Conservation (phyloP, 2,329 filamentous ascomycete species). For the Harringtonia lauricola region DNA sequence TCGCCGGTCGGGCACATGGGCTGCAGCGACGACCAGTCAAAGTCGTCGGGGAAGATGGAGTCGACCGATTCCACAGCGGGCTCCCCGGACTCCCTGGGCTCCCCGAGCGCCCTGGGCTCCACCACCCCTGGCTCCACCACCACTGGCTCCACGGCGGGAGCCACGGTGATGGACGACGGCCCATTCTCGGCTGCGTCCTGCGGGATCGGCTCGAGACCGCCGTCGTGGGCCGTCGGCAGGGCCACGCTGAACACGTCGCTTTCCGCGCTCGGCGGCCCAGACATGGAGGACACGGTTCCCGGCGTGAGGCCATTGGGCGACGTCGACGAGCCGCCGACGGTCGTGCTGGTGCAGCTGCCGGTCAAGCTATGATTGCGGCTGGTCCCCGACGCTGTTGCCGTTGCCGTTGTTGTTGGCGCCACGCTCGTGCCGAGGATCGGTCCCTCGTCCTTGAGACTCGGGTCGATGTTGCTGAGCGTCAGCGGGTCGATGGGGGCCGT, state of each 20-base stretch:
- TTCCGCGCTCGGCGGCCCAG: constrained; percentile 2
- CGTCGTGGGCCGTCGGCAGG: too few relatives aligned
- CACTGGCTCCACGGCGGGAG: too few relatives aligned
- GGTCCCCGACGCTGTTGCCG: neutral
- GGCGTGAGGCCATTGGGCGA: constrained; percentile 2
- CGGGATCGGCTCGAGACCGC: too few relatives aligned
- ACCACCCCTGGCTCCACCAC: too few relatives aligned
- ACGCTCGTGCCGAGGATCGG: neutral
- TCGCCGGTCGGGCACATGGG: constrained; percentile 47
- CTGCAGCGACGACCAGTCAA: constrained; percentile 39
- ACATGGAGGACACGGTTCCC: constrained; percentile 1
- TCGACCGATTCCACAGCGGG: too few relatives aligned
- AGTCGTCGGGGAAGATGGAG: constrained; percentile 31
- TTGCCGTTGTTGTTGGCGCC: neutral
- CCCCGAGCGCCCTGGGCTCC: too few relatives aligned
- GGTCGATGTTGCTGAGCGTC: constrained; percentile 12
- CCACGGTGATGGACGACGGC: too few relatives aligned
- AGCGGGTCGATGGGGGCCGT: constrained; percentile 7
- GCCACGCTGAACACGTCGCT: constrained; percentile 11
- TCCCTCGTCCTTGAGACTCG: constrained; percentile 9
- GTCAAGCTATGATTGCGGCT: too few relatives aligned
- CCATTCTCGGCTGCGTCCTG: too few relatives aligned
- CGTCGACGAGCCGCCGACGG: neutral
- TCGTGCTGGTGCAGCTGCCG: neutral
- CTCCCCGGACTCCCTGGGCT: too few relatives aligned